Conservation (phyloP, 1,284 basidiomycete genomes). For the Takashimella koratensis region DNA sequence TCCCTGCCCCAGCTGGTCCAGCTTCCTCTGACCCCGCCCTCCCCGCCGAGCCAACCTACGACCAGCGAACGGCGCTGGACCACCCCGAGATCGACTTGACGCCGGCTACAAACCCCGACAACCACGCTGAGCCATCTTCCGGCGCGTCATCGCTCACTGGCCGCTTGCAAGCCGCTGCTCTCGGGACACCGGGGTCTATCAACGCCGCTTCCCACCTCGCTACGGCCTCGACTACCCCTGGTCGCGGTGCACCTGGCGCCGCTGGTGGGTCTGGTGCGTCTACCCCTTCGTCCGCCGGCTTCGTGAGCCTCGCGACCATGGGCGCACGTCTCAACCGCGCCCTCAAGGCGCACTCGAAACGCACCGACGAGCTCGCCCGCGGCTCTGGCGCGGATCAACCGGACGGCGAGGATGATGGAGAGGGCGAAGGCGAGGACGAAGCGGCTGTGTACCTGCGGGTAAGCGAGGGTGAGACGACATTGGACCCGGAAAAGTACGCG, state of each 20-base stretch:
- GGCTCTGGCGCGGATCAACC: background rate
- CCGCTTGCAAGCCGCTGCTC: background rate
- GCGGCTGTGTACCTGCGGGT: constrained; percentile 27
- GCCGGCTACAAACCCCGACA: constrained; percentile 12
- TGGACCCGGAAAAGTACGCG: constrained; percentile 38
- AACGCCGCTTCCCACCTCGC: background rate
- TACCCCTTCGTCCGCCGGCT: constrained; percentile 27
- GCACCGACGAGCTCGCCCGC: background rate
- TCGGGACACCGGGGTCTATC: background rate
- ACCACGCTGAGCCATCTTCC: background rate
- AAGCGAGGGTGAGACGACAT: constrained; percentile 20
- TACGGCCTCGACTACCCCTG: background rate
- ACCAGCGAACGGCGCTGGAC: constrained; percentile 15
- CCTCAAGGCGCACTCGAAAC: background rate
- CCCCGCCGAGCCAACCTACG: constrained; percentile 15
- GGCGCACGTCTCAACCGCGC: constrained; percentile 10
- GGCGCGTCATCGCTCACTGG: background rate
- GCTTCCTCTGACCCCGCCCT: background rate
- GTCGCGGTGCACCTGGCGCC: background rate
- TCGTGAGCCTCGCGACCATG: constrained; percentile 23
- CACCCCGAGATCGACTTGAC: constrained; percentile 17
- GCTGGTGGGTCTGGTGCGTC: constrained; percentile 17
- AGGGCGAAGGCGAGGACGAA: constrained; percentile 19
- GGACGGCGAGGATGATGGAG: constrained; percentile 1
- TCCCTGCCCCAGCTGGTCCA: background rate